Percentiles rank a stretch among this genome's conserved stretches.
Evolutionary conservation across 345 rosid species (phyloP).

Genomic region (Aurinia saxatilis): DNA sequence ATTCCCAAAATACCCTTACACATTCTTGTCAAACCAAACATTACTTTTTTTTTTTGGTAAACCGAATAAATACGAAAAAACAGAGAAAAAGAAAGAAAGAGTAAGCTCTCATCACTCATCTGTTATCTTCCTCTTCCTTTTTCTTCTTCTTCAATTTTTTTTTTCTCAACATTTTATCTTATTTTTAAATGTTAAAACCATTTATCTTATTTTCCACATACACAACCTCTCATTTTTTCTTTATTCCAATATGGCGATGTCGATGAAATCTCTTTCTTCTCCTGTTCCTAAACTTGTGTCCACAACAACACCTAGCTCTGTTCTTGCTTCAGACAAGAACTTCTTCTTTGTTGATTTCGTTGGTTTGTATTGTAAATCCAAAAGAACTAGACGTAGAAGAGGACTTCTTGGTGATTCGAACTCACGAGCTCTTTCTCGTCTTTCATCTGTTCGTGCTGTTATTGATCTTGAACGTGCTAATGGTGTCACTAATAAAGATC

Average conservation of each 20-base stretch:
- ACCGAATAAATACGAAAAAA: constrained; percentile 27
- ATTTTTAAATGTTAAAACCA: constrained; percentile 3
- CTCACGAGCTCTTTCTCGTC: constrained; percentile 24
- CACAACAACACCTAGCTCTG: constrained; percentile 38
- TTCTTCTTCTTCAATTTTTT: constrained; percentile 10
- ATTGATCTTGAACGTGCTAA: constrained; percentile 35
- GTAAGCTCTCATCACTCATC: constrained; percentile 35
- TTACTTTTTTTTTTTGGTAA: background rate
- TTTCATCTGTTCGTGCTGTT: constrained; percentile 43
- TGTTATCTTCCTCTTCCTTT: constrained; percentile 32
- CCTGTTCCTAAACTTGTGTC: constrained; percentile 47
- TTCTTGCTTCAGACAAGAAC: constrained; percentile 30
- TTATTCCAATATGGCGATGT: constrained; percentile 12
- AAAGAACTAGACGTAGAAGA: constrained; percentile 40
- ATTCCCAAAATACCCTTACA: constrained; percentile 23
- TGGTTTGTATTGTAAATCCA: constrained; percentile 45
- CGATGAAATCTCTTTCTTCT: constrained; percentile 46
- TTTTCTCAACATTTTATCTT: background rate
- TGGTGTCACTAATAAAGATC: constrained; percentile 7
- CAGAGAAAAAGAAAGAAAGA: constrained; percentile 45
- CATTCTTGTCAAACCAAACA: background rate
- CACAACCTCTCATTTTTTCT: constrained; percentile 20
- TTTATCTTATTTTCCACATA: constrained; percentile 23
- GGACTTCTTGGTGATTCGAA: constrained; percentile 37
- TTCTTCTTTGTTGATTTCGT: constrained; percentile 63